A percentile compares a stretch with the other conserved stretches of the same genome.
phyloP scores from a whole-genome alignment of 139 green algal genomes.

The Asterochloris sp. region DNA sequence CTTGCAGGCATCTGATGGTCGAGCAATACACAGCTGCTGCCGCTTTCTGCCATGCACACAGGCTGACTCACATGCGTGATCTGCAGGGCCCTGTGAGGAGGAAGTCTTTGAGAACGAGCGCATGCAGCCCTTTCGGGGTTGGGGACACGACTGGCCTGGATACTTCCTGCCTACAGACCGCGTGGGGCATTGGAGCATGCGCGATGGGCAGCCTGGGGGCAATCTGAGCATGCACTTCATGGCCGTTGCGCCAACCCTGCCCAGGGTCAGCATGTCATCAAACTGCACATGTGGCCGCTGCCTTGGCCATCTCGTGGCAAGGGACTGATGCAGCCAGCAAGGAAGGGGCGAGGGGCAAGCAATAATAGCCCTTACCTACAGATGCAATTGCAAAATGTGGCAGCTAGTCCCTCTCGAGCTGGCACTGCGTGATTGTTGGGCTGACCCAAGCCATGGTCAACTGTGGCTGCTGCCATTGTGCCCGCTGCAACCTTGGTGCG shows the following conservation, averaged over 20 bases:
- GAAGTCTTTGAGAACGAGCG: slow-evolving; percentile 90
- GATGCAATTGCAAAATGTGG: no score
- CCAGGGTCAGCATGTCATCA: slow-evolving; percentile 6
- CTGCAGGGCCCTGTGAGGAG: slow-evolving; percentile 45
- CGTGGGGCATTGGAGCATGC: slow-evolving; percentile 57
- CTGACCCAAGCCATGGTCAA: no score
- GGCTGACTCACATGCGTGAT: background rate
- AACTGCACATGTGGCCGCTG: background rate
- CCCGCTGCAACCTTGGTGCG: no score
- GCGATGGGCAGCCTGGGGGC: slow-evolving; percentile 36
- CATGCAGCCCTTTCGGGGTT: slow-evolving; percentile 78
- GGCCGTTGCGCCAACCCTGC: slow-evolving; percentile 51
- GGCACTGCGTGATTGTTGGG: no score
- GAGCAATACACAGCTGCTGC: background rate
- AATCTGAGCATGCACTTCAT: slow-evolving; percentile 51
- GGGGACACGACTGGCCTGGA: slow-evolving; percentile 79
- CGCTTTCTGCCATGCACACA: background rate
- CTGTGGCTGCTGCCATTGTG: no score
- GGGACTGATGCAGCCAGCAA: no score
- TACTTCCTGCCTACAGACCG: slow-evolving; percentile 85
- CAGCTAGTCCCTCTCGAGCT: no score
- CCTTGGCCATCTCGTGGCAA: no score
- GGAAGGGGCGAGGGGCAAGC: no score
- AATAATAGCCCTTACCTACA: no score
- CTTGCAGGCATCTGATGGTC: background rate